Percentiles rank a stretch among this genome's conserved stretches.
These are phyloP conservation scores for Colletotrichum sp. DNA, from an alignment of 2,329 filamentous ascomycete species.

Conservation along the genomic window DNA sequence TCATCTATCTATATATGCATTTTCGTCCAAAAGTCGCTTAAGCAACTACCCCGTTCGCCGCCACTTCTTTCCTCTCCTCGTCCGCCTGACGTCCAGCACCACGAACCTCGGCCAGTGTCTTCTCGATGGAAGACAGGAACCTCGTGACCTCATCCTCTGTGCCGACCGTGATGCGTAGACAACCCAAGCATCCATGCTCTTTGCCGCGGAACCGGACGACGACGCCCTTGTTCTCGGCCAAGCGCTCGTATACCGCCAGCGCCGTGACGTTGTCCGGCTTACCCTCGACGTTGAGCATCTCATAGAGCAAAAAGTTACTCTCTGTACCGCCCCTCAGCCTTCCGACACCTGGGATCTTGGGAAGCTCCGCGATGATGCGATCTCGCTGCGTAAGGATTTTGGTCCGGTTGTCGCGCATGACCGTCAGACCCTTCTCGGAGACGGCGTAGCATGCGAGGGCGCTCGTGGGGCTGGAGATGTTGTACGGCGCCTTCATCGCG, in stretches of 20 bases:
- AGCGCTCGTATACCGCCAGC: slow-evolving; percentile 78
- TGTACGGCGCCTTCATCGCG: slow-evolving; percentile 94
- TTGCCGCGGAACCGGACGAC: slow-evolving; percentile 94
- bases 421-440: slow-evolving; percentile 66
- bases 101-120: slow-evolving; percentile 51
- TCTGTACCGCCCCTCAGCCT: slow-evolving; percentile 79
- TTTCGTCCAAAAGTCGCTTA: slow-evolving; percentile 26
- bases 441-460: slow-evolving; percentile 80
- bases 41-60: slow-evolving; percentile 40
- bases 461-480: slow-evolving; percentile 87
- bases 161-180: slow-evolving; percentile 89
- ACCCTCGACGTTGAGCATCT: slow-evolving; percentile 78
- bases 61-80: slow-evolving; percentile 40
- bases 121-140: slow-evolving; percentile 73
- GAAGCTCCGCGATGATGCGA: slow-evolving; percentile 76
- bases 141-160: slow-evolving; percentile 85
- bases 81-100: slow-evolving; percentile 29
- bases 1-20: background rate
- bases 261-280: slow-evolving; percentile 81
- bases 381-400: slow-evolving; percentile 78
- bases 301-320: slow-evolving; percentile 90
- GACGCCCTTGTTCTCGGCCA: slow-evolving; percentile 87
- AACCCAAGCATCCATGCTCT: slow-evolving; percentile 88
- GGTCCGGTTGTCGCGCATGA: slow-evolving; percentile 75
- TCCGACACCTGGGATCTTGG: slow-evolving; percentile 78